Base-by-base conservation (phyloP, 2,329 filamentous ascomycete species). In the Penicillium expansum region DNA sequence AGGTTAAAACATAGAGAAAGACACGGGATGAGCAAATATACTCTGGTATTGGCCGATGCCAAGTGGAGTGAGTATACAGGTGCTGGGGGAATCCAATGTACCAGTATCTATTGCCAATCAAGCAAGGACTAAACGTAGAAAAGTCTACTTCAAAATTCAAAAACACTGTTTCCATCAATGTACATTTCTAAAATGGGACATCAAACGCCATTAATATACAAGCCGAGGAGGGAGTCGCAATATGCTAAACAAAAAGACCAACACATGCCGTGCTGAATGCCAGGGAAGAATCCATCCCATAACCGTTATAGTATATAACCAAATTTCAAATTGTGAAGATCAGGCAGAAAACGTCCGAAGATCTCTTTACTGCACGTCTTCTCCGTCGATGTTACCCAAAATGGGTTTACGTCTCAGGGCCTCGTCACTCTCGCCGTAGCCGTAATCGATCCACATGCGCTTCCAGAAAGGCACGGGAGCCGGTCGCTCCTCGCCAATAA, bases 401-500 rank as follows among this genome's bases (percentile, higher is more conserved):
- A 78, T 71, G 22, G 74, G 70, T 62, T 77, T 76, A 55, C 68
- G 67, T 61, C 67, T 71, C 45, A 70, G 53, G 13, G 67, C 68
- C 52, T 76, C 68, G 42, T 76, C 76, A 47, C 75, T 71, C 59
- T 77, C 74, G 2, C 74, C 74, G 44, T 72, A 75, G 16, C 75
- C 75, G 53, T 76, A 74, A 39, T 70, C 64, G 55, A 75, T 68
- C 76, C 74, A 74, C 66, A 73, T 62, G 16, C 64, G 66, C 62
- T 74, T 68, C 75, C 74, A 76, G 57, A 72, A 68, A 5, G 74
- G 59, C 18, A 76, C 60, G n/a, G 62, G 63, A 1, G 54, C 42
- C 2, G 75, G 75, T 16, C 69, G 70, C 52, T 76, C 72, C 80
- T 85, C 86, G 18, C 87, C 88, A 72, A 89, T 84, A 58, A 91